Evolutionary conservation across 1,284 basidiomycete species (phyloP), one percentile per base, ranked within the genome.

Genomic region (Ceratobasidium theobromae): DNA sequence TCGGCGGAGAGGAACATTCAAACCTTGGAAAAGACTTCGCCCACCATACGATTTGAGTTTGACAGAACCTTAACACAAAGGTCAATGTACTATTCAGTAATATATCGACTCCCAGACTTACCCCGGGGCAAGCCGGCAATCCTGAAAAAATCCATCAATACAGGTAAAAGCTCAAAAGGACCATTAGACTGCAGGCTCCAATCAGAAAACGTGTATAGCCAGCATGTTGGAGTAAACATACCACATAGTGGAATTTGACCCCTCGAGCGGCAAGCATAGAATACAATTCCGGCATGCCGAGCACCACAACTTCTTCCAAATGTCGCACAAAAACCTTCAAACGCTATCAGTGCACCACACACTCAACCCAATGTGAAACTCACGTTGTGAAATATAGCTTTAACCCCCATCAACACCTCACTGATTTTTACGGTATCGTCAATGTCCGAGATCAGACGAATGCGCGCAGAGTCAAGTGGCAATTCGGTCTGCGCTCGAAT

Each of bases 401-500:
- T 80, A 0, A 90, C 85, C 0, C 93, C 93, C 12, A 79, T 78
- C 1, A 87, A 73, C n/a, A 95, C 82, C 60, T 86, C 85, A 0
- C 89, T 86, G 53, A 84, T 75, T 74, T 96, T 98, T 69, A 97
- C 83, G 0, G 95, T 98, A 75, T 98, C 95, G 75, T 98, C 95
- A 48, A 98, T 89, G 73, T 98, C 95, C 0, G 92, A 95, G 33
- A 98, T 88, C 62, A 97, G 82, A 6, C 91, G 85, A 12, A 93
- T 74, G 0, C 81, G 80, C 0, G 81, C 80, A 71, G 84, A 76
- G 0, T 85, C 82, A 12, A 88, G 77, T 0, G 85, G 79, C 1
- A 87, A 75, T 40, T 64, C 60, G n/a, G 33, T 32, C n/a, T 53
- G 38, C 12, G 28, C 49, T 45, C 21, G 60, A 25, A 64, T 41